Percentiles rank a stretch among this genome's conserved stretches.
Evolutionary conservation across 768 basidiomycete species (phyloP).

Genomic region (Russula ochroleuca): DNA sequence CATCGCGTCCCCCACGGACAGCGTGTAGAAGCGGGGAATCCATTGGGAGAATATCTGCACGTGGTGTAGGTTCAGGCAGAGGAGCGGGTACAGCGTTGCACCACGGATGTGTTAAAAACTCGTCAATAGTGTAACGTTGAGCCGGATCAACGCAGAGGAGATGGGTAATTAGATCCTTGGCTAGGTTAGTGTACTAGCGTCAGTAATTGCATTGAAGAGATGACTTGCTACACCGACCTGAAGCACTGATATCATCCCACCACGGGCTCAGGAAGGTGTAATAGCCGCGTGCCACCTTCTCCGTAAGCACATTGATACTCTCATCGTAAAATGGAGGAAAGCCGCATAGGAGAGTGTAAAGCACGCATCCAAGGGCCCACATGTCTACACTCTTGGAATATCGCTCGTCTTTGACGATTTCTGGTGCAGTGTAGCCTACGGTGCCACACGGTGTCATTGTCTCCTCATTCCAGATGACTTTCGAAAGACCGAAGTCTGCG

Average conservation of each 20-base stretch:
- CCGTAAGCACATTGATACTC: slow-evolving; percentile 94
- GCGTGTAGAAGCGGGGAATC: slow-evolving; percentile 90
- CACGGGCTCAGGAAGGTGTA: slow-evolving; percentile 99
- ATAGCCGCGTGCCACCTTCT: slow-evolving; percentile 95
- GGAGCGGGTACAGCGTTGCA: slow-evolving; percentile 66
- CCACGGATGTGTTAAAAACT: slow-evolving; percentile 97
- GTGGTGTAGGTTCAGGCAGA: slow-evolving; percentile 63
- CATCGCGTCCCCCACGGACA: slow-evolving; percentile 65
- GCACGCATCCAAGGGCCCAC: slow-evolving; percentile 99
- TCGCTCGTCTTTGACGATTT: slow-evolving; percentile 98
- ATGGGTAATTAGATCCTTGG: slow-evolving; percentile 93
- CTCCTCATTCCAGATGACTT: slow-evolving; percentile 98
- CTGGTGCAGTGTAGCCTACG: slow-evolving; percentile 98
- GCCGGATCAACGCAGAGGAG: slow-evolving; percentile 93
- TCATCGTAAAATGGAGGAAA: slow-evolving; percentile 99
- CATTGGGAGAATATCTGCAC: slow-evolving; percentile 44
- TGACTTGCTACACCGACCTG: slow-evolving; percentile 47
- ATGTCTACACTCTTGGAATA: slow-evolving; percentile 97
- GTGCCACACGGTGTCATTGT: slow-evolving; percentile 99
- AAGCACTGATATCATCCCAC: slow-evolving; percentile 93
- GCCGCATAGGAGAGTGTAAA: slow-evolving; percentile 96
- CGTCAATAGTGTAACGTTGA: slow-evolving; percentile 95
- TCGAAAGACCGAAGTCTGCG: slow-evolving; percentile 95
- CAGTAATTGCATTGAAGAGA: slow-evolving; percentile 18
- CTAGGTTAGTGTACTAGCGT: slow-evolving; percentile 39